Percentiles rank a stretch among this genome's conserved stretches.
phyloP scores from a whole-genome alignment of 768 basidiomycete genomes.

The Xerocomus spinulosus region DNA sequence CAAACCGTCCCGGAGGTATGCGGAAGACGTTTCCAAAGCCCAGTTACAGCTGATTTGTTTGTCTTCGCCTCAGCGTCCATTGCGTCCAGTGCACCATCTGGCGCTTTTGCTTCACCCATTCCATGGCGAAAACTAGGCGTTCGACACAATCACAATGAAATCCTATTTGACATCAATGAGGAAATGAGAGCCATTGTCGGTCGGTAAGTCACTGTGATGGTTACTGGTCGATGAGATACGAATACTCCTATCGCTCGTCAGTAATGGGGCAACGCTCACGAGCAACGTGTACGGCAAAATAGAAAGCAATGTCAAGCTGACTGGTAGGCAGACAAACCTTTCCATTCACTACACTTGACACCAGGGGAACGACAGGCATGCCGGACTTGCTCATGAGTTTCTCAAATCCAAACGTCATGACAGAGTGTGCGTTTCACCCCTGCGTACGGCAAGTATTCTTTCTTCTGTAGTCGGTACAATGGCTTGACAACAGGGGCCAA shows the following conservation, averaged over 20 bases:
- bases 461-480: not conserved
- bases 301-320: conserved; percentile 71
- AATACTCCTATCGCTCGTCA: conserved; percentile 24
- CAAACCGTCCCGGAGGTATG: conserved; percentile 29
- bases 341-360: not conserved
- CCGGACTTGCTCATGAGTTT: conserved; percentile 84
- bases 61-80: conserved; percentile 15
- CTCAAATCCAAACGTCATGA: conserved; percentile 65
- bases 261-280: conserved; percentile 62
- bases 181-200: conserved; percentile 53
- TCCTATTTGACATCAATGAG: conserved; percentile 89
- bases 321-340: conserved; percentile 45
- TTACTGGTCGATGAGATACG: not conserved
- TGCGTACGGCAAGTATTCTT: conserved; percentile 69
- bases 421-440: conserved; percentile 85
- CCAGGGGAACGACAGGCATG: conserved; percentile 49
- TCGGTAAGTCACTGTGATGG: conserved; percentile 16
- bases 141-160: conserved; percentile 83
- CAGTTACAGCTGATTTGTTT: not conserved
- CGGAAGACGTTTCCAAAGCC: not conserved
- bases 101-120: conserved; percentile 80
- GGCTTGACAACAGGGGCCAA: conserved; percentile 28
- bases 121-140: conserved; percentile 89
- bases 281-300: conserved; percentile 73
- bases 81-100: conserved; percentile 38